phyloP scores from a whole-genome alignment of 2,329 filamentous ascomycete species.

The Colletotrichum sublineola region DNA sequence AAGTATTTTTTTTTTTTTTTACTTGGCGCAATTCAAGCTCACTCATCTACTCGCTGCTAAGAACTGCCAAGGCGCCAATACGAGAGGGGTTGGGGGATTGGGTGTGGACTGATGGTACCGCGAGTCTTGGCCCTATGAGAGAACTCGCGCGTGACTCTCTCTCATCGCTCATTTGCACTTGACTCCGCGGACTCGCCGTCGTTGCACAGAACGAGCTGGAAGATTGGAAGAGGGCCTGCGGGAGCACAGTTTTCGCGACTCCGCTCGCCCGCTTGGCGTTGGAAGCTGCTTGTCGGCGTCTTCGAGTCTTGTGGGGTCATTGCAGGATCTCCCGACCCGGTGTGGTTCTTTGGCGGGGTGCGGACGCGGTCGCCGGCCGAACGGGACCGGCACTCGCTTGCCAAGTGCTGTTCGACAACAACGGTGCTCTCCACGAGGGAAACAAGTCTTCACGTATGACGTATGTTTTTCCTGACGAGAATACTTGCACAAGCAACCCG shows the following conservation, averaged over 20 bases:
- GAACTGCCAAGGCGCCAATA: conserved; percentile 25
- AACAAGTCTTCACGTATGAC: background rate
- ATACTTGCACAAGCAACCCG: background rate
- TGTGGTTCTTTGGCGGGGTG: conserved; percentile 30
- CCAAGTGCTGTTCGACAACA: background rate
- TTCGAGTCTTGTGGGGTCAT: background rate
- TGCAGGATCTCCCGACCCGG: background rate
- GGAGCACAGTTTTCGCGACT: conserved; percentile 17
- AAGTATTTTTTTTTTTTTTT: conserved; percentile 1
- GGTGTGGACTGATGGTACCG: conserved; percentile 11
- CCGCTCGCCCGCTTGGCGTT: conserved; percentile 21
- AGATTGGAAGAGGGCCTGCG: background rate
- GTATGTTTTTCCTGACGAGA: background rate
- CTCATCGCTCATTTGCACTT: conserved; percentile 1
- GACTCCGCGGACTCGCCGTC: conserved; percentile 2
- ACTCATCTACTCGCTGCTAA: conserved; percentile 24
- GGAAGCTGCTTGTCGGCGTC: conserved; percentile 13
- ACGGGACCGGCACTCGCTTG: conserved; percentile 3
- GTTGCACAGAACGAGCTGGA: background rate
- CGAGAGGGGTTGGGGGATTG: background rate
- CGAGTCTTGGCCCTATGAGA: background rate
- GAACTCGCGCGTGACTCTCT: background rate
- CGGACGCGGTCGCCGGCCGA: conserved; percentile 20
- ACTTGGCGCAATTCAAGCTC: conserved; percentile 35
- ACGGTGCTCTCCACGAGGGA: background rate